Percentiles rank a stretch among this genome's conserved stretches.
These are phyloP conservation scores for Cornus kousa DNA, from an alignment of 148 eudicot species.

Conservation along the genomic window DNA sequence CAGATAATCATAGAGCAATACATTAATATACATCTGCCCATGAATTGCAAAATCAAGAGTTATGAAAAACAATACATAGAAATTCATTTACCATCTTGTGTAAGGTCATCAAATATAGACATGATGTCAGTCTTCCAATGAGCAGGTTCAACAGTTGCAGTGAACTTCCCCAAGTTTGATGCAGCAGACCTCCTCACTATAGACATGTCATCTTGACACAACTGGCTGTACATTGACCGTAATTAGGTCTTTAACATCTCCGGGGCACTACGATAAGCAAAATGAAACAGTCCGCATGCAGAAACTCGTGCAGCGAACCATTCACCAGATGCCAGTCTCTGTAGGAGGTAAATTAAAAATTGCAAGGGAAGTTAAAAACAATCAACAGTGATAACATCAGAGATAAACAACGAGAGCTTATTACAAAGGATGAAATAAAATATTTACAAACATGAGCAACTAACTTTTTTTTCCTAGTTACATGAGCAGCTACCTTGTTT, in stretches of 20 bases:
- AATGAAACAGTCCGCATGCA: constrained; percentile 59
- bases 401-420: neutral
- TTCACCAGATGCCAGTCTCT: constrained; percentile 71
- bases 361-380: neutral
- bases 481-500: neutral
- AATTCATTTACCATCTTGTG: constrained; percentile 49
- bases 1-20: no score
- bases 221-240: constrained; percentile 50
- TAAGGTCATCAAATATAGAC: constrained; percentile 61
- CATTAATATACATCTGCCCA: neutral
- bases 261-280: constrained; percentile 61
- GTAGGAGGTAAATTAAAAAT: constrained; percentile 10
- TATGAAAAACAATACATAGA: neutral
- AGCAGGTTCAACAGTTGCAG: constrained; percentile 59
- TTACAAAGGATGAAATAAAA: neutral
- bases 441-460: neutral
- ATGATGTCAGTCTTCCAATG: constrained; percentile 52
- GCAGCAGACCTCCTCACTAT: constrained; percentile 72
- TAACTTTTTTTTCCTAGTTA: no score
- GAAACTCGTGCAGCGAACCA: constrained; percentile 74
- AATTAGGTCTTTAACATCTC: constrained; percentile 48
- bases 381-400: neutral
- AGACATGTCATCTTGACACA: constrained; percentile 78
- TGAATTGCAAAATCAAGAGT: neutral
- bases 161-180: constrained; percentile 58